phyloP scores from a whole-genome alignment of 768 basidiomycete species.

The Boletus reticuloceps region DNA sequence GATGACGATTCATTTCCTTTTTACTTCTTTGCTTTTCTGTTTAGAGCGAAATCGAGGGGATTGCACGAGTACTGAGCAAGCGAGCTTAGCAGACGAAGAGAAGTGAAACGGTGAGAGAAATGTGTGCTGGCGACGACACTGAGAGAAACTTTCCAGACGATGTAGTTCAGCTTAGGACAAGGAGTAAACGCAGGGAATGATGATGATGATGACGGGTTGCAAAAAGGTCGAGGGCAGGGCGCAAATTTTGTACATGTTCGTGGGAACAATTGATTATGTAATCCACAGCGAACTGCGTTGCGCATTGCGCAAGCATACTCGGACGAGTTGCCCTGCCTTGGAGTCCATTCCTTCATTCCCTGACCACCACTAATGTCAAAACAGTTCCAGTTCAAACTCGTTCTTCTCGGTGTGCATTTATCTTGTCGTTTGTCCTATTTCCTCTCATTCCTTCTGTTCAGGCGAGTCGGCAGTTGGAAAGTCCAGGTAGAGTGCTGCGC shows the following conservation, averaged over 20 bases:
- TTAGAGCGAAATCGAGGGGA: constrained; percentile 21
- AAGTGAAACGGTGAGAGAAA: constrained; percentile 17
- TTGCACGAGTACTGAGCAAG: constrained; percentile 24
- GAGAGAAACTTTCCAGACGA: constrained; percentile 22
- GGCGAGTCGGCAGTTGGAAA: constrained; percentile 99
- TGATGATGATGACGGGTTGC: constrained; percentile 39
- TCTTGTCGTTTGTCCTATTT: not conserved
- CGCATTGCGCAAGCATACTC: not conserved
- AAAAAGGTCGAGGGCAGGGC: constrained; percentile 16
- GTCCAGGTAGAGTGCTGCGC: constrained; percentile 59
- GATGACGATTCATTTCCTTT: constrained; percentile 77
- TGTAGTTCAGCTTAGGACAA: constrained; percentile 24
- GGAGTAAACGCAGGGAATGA: constrained; percentile 23
- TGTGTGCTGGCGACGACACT: constrained; percentile 16
- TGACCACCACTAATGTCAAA: constrained; percentile 68
- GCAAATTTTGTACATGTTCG: constrained; percentile 35
- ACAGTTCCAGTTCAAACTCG: constrained; percentile 94
- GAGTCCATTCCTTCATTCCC: constrained; percentile 16
- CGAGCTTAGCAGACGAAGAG: constrained; percentile 24
- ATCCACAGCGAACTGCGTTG: constrained; percentile 11
- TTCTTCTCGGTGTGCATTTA: constrained; percentile 71
- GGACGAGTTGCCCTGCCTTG: not conserved
- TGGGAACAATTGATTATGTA: constrained; percentile 30
- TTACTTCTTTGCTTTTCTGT: constrained; percentile 26
- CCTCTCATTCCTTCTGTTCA: constrained; percentile 32